Evolutionary conservation across 257 asterid genomes (phyloP), one percentile per base, ranked within the genome.

Genomic region (Buddleja alternifolia): DNA sequence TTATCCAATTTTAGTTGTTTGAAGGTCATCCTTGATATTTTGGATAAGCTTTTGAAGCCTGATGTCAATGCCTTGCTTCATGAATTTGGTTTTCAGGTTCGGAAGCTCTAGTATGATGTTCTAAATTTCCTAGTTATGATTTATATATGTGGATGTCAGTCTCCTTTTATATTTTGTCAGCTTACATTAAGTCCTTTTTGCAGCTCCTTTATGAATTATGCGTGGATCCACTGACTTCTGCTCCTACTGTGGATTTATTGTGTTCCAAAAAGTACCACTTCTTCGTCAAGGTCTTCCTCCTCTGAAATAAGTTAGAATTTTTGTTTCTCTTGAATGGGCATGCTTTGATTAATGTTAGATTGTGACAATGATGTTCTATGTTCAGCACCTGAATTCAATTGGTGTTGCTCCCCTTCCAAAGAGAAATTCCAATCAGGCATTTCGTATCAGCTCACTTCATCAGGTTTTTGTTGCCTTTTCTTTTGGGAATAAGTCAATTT

Each of bases 11-110:
- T 34, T 74, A 94, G 99, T 85, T 91, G 97, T 80, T 83, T 94
- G 90, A 91, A 91, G 93, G 93, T 94, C 79, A 83, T 89, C 83
- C 97, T 94, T 69, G 96, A 89, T 56, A 75, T 89, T 68, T 73
- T 94, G 86, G 97, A 91, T 66, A 87, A 81, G 69, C 89, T 87
- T 66, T 73, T 78, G 71, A 94, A 83, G 80, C 96, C 97, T 58
- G 97, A 89, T 21, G 83, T 83, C 77, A 91, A 93, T 74, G 95
- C 93, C 11, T 66, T 82, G 78, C 96, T 94, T 81, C 92, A 91
- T 75, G 99, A 94, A 80, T 94, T 91, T 78, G 95, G 95, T 55
- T 91, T 94, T 75, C 97, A 91, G 96, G 99, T 94, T 69, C 42
- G 75, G 66, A 53, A 19, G 60, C 51, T 25, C 36, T 34, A 36